Evolutionary conservation across 2,329 filamentous ascomycete species (phyloP).

Genomic region (Chalara sp.): DNA sequence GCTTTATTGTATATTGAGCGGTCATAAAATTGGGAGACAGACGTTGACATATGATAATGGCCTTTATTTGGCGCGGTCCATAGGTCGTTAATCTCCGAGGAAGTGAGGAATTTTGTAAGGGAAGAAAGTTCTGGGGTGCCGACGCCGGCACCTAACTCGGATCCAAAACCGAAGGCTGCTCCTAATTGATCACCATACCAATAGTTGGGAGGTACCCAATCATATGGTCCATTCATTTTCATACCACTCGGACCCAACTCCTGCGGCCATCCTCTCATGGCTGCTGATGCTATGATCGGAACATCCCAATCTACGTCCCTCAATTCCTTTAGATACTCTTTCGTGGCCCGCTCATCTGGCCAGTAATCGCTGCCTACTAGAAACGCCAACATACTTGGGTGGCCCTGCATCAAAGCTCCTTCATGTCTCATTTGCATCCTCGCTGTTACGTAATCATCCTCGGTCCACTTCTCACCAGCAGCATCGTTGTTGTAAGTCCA

Average conservation of each 20-base stretch:
- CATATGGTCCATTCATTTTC: slow-evolving; percentile 1
- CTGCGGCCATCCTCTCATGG: not conserved
- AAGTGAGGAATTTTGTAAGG: not conserved
- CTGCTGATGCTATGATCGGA: not conserved
- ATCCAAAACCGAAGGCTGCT: not conserved
- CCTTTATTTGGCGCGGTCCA: not conserved
- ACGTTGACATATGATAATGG: not conserved
- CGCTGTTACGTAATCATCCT: not conserved
- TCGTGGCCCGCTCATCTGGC: not conserved
- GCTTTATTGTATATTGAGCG: not conserved
- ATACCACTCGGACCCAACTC: not conserved
- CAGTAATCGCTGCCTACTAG: not conserved
- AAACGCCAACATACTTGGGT: not conserved
- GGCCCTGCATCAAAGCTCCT: not conserved
- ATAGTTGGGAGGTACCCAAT: not conserved
- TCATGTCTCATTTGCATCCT: not conserved
- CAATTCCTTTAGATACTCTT: not conserved
- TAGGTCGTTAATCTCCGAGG: not conserved
- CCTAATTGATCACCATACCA: not conserved
- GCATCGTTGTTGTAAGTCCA: not conserved
- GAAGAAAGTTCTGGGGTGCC: not conserved
- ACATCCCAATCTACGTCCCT: not conserved
- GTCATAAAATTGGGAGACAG: not conserved
- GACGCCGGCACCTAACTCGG: not conserved
- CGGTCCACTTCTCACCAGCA: not conserved